These are phyloP conservation scores for Rhododendron vialii DNA, from an alignment of 148 eudicot genomes.

Conservation along the genomic window DNA sequence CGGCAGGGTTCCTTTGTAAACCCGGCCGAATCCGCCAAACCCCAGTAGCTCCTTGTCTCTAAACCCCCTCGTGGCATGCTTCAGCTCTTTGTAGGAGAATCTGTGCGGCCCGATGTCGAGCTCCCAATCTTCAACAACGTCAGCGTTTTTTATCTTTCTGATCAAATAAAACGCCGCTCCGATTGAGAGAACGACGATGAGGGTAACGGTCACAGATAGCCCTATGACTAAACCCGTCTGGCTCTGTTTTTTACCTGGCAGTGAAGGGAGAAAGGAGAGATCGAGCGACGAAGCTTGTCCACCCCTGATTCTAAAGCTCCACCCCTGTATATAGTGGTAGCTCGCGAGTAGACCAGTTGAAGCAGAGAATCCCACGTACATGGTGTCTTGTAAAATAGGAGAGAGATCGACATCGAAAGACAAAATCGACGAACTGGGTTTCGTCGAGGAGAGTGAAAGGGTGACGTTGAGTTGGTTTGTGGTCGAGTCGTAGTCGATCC, in stretches of 20 bases:
- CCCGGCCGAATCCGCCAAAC: constrained; percentile 48
- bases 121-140: constrained; percentile 48
- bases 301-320: constrained; percentile 30
- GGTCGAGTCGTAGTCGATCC: constrained; percentile 71
- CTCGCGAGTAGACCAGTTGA: constrained; percentile 26
- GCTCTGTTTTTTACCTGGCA: neutral
- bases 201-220: neutral
- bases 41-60: constrained; percentile 38
- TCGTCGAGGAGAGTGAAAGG: constrained; percentile 42
- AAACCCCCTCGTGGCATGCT: constrained; percentile 43
- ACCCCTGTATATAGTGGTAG: constrained; percentile 31
- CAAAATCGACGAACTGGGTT: constrained; percentile 44
- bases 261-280: constrained; percentile 15
- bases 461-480: constrained; percentile 38
- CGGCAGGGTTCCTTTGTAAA: constrained; percentile 38
- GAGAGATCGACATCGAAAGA: constrained; percentile 58
- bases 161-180: constrained; percentile 7
- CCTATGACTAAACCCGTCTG: neutral
- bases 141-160: constrained; percentile 23
- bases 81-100: constrained; percentile 33
- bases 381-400: constrained; percentile 10
- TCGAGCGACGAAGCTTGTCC: constrained; percentile 22
- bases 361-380: constrained; percentile 41
- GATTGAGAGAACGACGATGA: neutral
- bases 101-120: constrained; percentile 34